Evolutionary conservation across 2,329 filamentous ascomycete species (phyloP).

Genomic region (Sporothrix pallida): DNA sequence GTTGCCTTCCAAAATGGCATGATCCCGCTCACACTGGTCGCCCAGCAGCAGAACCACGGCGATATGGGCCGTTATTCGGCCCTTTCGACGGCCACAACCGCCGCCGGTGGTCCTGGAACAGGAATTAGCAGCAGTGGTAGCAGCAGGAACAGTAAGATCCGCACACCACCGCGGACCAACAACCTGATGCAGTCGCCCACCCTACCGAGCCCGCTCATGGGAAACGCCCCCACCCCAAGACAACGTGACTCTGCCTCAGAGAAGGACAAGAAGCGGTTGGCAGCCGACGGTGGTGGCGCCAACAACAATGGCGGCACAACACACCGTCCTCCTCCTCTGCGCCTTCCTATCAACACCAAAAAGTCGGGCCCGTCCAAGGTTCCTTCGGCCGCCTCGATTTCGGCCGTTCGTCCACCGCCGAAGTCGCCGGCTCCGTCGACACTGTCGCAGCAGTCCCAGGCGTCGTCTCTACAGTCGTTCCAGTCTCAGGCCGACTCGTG

Average conservation of each 20-base stretch:
- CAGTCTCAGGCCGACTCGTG: slow-evolving; percentile 36
- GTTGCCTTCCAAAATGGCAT: slow-evolving; percentile 13
- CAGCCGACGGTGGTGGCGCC: neutral
- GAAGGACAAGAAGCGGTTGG: neutral
- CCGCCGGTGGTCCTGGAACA: slow-evolving; percentile 8
- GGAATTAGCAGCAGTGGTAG: neutral
- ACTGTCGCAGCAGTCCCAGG: slow-evolving; percentile 45
- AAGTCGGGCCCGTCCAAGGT: neutral
- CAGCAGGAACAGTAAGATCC: slow-evolving; percentile 24
- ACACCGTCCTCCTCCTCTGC: neutral
- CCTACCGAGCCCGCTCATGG: slow-evolving; percentile 8
- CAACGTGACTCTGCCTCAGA: neutral
- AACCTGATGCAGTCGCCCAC: slow-evolving; percentile 25
- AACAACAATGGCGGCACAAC: neutral
- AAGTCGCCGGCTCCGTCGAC: slow-evolving; percentile 37
- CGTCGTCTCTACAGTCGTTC: slow-evolving; percentile 25
- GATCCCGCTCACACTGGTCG: neutral
- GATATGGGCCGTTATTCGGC: slow-evolving; percentile 19
- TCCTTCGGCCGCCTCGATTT: neutral
- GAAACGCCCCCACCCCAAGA: neutral
- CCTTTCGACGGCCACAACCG: slow-evolving; percentile 22
- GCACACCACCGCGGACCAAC: slow-evolving; percentile 11
- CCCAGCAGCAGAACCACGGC: slow-evolving; percentile 30
- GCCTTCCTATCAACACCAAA: neutral
- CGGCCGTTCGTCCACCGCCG: slow-evolving; percentile 29